Evolutionary conservation across 495 filamentous ascomycete genomes (phyloP).

Genomic region (Amphirosellinia nigrospora): DNA sequence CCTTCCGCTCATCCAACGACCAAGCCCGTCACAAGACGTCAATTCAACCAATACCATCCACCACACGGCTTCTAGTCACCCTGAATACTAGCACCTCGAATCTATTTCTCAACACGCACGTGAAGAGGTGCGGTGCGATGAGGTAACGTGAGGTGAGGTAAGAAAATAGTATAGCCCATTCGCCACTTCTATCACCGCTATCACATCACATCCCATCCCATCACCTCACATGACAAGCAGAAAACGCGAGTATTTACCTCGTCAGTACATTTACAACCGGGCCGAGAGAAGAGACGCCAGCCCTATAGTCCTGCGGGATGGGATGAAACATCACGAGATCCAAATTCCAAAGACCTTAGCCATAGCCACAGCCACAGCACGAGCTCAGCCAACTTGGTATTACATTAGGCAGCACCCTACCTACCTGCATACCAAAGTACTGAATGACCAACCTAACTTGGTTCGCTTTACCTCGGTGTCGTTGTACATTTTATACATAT

Average conservation of each 20-base stretch:
- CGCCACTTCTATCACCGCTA: background rate
- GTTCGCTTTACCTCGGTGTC: background rate
- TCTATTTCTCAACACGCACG: background rate
- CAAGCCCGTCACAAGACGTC: too few relatives aligned
- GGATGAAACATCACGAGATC: background rate
- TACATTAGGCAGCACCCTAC: background rate
- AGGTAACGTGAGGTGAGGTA: background rate
- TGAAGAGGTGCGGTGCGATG: background rate
- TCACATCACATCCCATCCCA: background rate
- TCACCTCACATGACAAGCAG: too few relatives aligned
- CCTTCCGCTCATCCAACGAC: too few relatives aligned
- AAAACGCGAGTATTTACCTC: too few relatives aligned
- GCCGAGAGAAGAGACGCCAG: too few relatives aligned
- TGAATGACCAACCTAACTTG: background rate
- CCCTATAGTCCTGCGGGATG: too few relatives aligned
- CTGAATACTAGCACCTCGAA: too few relatives aligned
- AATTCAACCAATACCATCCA: too few relatives aligned
- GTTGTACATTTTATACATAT: slow-evolving; percentile 1
- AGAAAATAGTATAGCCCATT: background rate
- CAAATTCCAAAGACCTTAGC: background rate
- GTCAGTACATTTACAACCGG: background rate
- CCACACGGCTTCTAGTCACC: too few relatives aligned
- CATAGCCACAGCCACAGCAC: background rate
- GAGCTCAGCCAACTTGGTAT: background rate
- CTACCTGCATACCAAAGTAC: too few relatives aligned